These are phyloP conservation scores for Beauveria pseudobassiana DNA, from an alignment of 2,329 filamentous ascomycete species.

Conservation along the genomic window DNA sequence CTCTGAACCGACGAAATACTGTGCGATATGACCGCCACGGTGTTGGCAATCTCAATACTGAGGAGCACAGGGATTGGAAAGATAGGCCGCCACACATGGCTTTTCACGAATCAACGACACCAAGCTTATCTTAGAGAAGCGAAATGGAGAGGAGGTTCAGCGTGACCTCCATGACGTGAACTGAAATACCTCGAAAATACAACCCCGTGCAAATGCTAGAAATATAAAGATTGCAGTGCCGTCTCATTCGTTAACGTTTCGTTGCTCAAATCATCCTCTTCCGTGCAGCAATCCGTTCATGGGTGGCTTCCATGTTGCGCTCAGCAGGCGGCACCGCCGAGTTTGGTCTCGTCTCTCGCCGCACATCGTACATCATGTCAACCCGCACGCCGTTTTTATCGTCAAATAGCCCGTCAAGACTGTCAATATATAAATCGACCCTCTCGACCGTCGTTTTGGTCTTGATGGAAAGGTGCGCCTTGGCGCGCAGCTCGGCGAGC, in stretches of 20 bases:
- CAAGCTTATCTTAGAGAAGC: neutral
- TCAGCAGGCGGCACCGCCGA: too few species aligned
- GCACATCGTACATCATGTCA: conserved; percentile 15
- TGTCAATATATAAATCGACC: neutral
- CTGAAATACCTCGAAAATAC: neutral
- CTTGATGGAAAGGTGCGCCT: conserved; percentile 13
- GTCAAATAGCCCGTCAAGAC: conserved; percentile 12
- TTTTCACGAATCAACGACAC: neutral
- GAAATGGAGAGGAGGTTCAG: too few species aligned
- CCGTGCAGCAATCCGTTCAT: neutral
- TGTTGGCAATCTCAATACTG: too few species aligned
- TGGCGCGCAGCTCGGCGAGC: conserved; percentile 8
- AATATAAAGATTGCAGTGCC: neutral
- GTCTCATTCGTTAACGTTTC: neutral
- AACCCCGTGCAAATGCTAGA: neutral
- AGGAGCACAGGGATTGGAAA: too few species aligned
- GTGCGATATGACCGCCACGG: too few species aligned
- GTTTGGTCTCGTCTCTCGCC: conserved; percentile 12
- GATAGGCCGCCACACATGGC: neutral
- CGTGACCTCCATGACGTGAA: too few species aligned
- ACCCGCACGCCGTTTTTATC: conserved; percentile 13
- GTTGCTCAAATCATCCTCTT: neutral
- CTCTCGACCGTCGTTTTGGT: conserved; percentile 15
- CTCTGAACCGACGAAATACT: too few species aligned
- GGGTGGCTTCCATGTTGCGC: too few species aligned